Conservation (phyloP, 441 rosid genomes). For the Raphanus hybrid region DNA sequence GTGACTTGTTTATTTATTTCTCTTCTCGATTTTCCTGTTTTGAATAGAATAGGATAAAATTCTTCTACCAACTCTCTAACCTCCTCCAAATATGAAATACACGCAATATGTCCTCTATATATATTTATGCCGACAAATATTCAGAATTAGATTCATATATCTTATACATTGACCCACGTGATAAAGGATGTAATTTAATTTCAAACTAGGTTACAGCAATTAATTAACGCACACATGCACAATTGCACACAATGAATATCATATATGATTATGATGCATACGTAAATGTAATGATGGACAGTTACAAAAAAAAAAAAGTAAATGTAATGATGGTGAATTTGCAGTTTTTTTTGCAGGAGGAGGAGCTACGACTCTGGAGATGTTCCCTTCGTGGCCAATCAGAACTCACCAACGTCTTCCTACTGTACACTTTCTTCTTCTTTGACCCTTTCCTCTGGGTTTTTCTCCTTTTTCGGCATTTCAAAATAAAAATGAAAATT, state of each 20-base stretch:
- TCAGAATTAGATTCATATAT: conserved; percentile 2
- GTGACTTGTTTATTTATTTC: conserved; percentile 50
- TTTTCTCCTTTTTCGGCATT: conserved; percentile 38
- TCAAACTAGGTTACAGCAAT: not conserved
- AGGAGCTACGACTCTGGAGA: conserved; percentile 98
- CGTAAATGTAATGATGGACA: conserved; percentile 38
- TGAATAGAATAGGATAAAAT: not conserved
- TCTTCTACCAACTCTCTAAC: conserved; percentile 60
- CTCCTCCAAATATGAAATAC: conserved; percentile 34
- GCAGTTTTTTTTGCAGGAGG: conserved; percentile 87
- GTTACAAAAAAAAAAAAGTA: not conserved
- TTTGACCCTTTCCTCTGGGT: conserved; percentile 62
- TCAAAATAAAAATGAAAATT: not conserved
- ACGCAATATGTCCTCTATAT: not conserved
- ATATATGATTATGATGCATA: not conserved
- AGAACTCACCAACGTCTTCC: conserved; percentile 90
- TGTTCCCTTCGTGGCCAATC: conserved; percentile 99
- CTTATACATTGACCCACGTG: conserved; percentile 34
- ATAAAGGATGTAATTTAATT: conserved; percentile 29
- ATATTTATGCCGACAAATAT: conserved; percentile 8
- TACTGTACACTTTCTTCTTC: conserved; percentile 60
- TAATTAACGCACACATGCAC: conserved; percentile 17
- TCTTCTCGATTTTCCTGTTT: conserved; percentile 6
- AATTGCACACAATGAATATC: not conserved
- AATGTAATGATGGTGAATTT: conserved; percentile 44